These are phyloP conservation scores for Saturnispora gosingensis DNA, from an alignment of 805 yeast species.

Conservation along the genomic window DNA sequence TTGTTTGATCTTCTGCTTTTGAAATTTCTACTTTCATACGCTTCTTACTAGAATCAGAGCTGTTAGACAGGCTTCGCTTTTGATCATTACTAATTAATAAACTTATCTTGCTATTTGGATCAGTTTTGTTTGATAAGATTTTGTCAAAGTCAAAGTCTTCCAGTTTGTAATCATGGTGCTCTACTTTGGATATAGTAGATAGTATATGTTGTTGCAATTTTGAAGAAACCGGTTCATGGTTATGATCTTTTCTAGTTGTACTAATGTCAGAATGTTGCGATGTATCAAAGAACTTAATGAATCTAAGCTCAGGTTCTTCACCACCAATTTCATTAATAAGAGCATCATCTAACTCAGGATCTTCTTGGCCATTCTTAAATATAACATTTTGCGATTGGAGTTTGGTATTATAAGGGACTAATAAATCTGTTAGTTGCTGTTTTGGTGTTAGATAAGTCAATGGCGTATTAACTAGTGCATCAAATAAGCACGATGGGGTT, in stretches of 20 bases:
- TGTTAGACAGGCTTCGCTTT: background rate
- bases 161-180: background rate
- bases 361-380: background rate
- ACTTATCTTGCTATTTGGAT: background rate
- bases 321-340: background rate
- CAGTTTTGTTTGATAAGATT: background rate
- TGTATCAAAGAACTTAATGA: background rate
- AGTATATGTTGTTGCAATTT: background rate
- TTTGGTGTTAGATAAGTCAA: background rate
- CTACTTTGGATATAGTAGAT: background rate
- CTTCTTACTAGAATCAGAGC: background rate
- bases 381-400: background rate
- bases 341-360: background rate
- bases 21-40: background rate
- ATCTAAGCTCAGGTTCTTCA: background rate
- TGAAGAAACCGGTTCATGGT: background rate
- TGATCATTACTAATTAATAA: background rate
- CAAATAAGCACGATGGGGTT: background rate
- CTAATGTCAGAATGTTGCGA: background rate
- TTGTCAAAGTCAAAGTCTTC: background rate
- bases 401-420: background rate
- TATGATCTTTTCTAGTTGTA: background rate
- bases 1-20: background rate
- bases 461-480: background rate
- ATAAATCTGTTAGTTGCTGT: background rate